A percentile compares a stretch with the other conserved stretches of the same genome.
Conservation (phyloP, 805 yeast genomes). For the Suhomyces kilbournensis region DNA sequence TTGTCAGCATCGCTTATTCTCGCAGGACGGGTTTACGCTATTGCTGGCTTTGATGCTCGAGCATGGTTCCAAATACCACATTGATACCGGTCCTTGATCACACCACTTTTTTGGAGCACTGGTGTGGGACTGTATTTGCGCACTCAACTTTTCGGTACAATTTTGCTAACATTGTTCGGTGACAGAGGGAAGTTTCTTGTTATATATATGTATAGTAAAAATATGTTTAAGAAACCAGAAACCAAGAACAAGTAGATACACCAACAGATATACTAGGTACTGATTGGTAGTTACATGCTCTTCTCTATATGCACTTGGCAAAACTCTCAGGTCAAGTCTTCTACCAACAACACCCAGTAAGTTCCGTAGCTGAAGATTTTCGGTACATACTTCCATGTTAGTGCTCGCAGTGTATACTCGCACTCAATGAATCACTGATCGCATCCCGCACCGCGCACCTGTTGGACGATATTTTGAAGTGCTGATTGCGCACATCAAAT, state of each 20-base stretch:
- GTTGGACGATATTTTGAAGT: too few relatives aligned
- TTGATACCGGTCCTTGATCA: neutral
- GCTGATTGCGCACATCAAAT: too few relatives aligned
- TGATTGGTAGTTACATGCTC: too few relatives aligned
- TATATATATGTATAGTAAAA: constrained; percentile 1
- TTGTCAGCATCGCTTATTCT: neutral
- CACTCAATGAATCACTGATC: too few relatives aligned
- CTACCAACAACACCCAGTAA: too few relatives aligned
- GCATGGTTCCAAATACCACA: neutral
- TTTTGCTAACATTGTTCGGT: constrained; percentile 2
- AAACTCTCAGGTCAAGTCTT: too few relatives aligned
- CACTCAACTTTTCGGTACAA: constrained; percentile 4
- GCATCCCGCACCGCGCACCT: too few relatives aligned
- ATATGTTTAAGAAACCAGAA: neutral
- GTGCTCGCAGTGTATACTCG: too few relatives aligned
- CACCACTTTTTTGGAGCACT: constrained; percentile 3
- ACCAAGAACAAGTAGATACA: neutral
- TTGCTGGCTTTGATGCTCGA: neutral
- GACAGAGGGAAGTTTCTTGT: neutral
- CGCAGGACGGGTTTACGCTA: constrained; percentile 3
- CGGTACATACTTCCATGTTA: too few relatives aligned
- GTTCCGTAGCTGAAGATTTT: too few relatives aligned
- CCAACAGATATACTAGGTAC: too few relatives aligned
- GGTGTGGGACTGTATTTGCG: neutral
- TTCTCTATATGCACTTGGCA: too few relatives aligned